Base-by-base conservation (phyloP, 2,329 filamentous ascomycete genomes). In the Aaosphaeria arxii region DNA sequence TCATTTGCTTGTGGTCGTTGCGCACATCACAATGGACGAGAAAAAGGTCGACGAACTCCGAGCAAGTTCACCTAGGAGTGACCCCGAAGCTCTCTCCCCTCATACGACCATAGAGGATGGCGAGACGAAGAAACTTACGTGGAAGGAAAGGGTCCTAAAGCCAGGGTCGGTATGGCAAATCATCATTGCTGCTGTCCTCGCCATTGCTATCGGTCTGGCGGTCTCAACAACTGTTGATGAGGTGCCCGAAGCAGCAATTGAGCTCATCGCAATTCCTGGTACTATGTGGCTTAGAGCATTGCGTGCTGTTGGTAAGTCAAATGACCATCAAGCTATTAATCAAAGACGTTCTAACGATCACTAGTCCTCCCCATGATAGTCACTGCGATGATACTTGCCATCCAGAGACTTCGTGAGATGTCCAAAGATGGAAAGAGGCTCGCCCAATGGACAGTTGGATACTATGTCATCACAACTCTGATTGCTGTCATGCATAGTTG, bases 291-390 rank as follows among this genome's bases (percentile, higher is more conserved):
- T 81, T 47, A 69, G 78, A 3, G 71, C 74, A 17, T 66, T 81
- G 17, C 72, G 74, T 47, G 76, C 76, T 17, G 73, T 77, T 9
- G 75, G 76, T 76, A 59, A 51, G 72, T 69, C 4, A 13, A 24
- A 7, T 7, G 32, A 31, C 29, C 29, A 5, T 46, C 44, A 29
- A 7, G n/a, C 7, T 36, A 36, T 9, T 36, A 36, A 31, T 32
- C 40, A 24, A 40, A 24, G 6, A 11, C 2, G 32, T 41, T 6
- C 36, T 46, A 29, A 46, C 7, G 32, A 7, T 5, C 31, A 13
- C 4, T 28, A 78, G 77, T 80, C 1, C 66, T 81, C 1, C 77
- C 77, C 2, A 61, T 81, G 46, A 81, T 81, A 39, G 66, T 80
- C 29, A 74, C 71, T 6, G 77, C 78, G 28, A 79, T 81, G 69